phyloP scores from a whole-genome alignment of 31 red algal species.

The Endocladia muricata region DNA sequence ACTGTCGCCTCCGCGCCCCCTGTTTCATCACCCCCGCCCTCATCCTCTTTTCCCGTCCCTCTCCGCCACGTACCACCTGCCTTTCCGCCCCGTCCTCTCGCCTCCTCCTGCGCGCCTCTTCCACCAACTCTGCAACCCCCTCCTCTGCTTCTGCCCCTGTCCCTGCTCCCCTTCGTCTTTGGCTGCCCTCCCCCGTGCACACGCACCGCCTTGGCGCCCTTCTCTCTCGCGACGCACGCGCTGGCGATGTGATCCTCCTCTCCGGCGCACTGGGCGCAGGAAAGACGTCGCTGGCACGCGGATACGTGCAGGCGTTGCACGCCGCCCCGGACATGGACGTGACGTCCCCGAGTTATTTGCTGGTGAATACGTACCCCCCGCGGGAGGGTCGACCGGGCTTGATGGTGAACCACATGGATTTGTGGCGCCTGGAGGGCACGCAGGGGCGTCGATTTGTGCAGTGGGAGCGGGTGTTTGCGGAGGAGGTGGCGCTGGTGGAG shows the following conservation, averaged over 20 bases:
- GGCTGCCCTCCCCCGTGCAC: conserved; percentile 15
- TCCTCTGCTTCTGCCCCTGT: background rate
- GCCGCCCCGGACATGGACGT: conserved; percentile 35
- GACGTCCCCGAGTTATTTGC: conserved; percentile 88
- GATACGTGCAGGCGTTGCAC: conserved; percentile 61
- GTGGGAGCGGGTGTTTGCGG: conserved; percentile 54
- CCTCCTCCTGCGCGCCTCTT: background rate
- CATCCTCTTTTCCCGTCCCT: background rate
- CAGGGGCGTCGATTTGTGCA: conserved; percentile 60
- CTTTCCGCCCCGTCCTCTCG: background rate
- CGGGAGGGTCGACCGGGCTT: background rate
- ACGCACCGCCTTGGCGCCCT: conserved; percentile 48
- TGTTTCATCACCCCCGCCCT: background rate
- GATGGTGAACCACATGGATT: conserved; percentile 81
- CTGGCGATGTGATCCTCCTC: conserved; percentile 75
- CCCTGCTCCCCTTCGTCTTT: background rate
- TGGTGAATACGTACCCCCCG: conserved; percentile 67
- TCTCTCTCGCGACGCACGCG: conserved; percentile 32
- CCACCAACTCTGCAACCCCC: too few relatives aligned
- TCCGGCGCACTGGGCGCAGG: conserved; percentile 72
- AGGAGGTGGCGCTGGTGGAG: conserved; percentile 74
- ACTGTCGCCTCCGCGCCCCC: background rate
- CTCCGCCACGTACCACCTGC: background rate
- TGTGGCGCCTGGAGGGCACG: conserved; percentile 71
- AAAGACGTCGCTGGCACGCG: conserved; percentile 81